A percentile compares a stretch with the other conserved stretches of the same genome.
These are phyloP conservation scores for Collybiopsis luxurians DNA, from an alignment of 768 basidiomycete species.

Conservation along the genomic window DNA sequence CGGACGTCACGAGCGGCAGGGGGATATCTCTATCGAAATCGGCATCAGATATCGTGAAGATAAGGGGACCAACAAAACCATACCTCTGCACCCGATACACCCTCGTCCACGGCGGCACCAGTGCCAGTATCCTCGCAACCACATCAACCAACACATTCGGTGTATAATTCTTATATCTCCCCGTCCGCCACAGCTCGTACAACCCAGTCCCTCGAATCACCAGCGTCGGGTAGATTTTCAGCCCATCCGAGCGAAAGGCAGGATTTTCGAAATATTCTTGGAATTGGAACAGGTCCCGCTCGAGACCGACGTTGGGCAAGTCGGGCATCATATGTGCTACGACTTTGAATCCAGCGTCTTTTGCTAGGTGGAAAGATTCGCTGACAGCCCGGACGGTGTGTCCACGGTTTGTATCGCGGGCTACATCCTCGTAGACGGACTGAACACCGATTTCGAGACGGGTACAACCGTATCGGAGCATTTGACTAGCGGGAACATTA, in stretches of 20 bases:
- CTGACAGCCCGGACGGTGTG: conserved; percentile 97
- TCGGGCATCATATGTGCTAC: conserved; percentile 99
- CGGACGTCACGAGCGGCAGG: conserved; percentile 91
- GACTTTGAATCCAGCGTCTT: conserved; percentile 99
- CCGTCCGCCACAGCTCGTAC: conserved; percentile 95
- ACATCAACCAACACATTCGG: conserved; percentile 98
- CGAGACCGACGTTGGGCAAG: conserved; percentile 94
- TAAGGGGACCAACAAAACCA: too few relatives aligned
- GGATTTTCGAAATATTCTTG: conserved; percentile 99
- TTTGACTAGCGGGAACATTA: conserved; percentile 62
- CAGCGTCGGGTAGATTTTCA: conserved; percentile 97
- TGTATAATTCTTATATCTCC: conserved; percentile 98
- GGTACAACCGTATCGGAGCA: conserved; percentile 99
- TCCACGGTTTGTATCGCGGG: conserved; percentile 96
- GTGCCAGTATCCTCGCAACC: conserved; percentile 90
- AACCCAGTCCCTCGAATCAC: conserved; percentile 96
- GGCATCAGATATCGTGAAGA: too few relatives aligned
- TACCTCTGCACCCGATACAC: conserved; percentile 97
- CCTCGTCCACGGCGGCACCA: conserved; percentile 98
- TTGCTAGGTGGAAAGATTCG: conserved; percentile 96
- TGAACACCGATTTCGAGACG: conserved; percentile 98
- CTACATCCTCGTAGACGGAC: conserved; percentile 98
- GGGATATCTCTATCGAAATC: conserved; percentile 79
- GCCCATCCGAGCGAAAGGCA: conserved; percentile 92
- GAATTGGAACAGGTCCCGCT: conserved; percentile 97